Base-by-base conservation (phyloP, 2,329 filamentous ascomycete genomes). In the Alternaria sp. region DNA sequence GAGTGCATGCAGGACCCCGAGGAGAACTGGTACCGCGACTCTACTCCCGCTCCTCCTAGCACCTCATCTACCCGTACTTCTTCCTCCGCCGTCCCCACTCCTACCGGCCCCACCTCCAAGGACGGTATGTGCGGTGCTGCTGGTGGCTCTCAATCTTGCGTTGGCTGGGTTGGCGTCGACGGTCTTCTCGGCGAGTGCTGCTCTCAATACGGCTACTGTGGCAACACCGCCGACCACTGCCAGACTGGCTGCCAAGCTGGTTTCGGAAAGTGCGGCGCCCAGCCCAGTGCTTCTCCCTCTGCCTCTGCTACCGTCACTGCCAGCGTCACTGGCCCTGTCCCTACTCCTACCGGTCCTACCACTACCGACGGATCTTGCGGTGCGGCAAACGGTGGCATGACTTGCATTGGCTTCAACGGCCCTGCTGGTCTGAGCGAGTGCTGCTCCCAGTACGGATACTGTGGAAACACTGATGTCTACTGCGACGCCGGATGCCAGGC, bases 21-120 rank as follows among this genome's bases (percentile, higher is more conserved):
- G 9, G 75, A 66, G 23, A 85, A 85, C 73, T 85, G 83, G 83
- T 85, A 85, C 74, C 82, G 85, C 61, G 71, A 67, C 66, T 78
- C 71, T 62, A 74, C 71, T 47, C 73, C 68, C 47, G 70, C 82
- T 45, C 71, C 70, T 19, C 78, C 78, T 2, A 72, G 71, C n/a
- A 80, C 78, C 26, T 59, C 68, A n/a, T 63, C 72, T 21, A 52
- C 55, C 62, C 13, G 53, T 25, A 58, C 56, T 3, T 55, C 55
- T n/a, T 65, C 66, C 1, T 61, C 56, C 8, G 61, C 71, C n/a
- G 63, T 64, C 11, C 57, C 69, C 6, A 67, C 68, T n/a, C 68
- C 73, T 26, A 69, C 72, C 9, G 67, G 68, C 7, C 58, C 66
- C 12, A 68, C 70, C 30, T 71, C 74, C 2, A 68, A 62, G 8